Evolutionary conservation across 2,329 filamentous ascomycete species (phyloP), one percentile per base, ranked within the genome.

Genomic region (Zelopaecilomyces penicillatus): DNA sequence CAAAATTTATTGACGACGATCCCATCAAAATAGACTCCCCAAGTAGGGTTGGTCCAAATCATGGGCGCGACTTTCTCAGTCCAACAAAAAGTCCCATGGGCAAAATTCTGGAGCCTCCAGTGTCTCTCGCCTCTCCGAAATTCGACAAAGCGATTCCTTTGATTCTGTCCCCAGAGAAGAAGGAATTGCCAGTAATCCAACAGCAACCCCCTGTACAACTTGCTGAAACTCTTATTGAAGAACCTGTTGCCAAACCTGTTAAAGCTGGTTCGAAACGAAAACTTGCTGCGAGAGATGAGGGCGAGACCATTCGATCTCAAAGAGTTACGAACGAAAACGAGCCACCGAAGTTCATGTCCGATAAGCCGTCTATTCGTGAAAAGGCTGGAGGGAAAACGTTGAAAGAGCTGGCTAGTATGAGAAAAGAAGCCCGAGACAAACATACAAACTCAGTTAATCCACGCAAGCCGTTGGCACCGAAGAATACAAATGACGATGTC

Each of bases 401-500:
- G 41, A 78, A 74, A 49, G 70, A 74, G 35, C 54, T 73, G 5
- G 57, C 70, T 5, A 59, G 55, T 31, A 60, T 64, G 43, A 66
- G 64, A 43, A 70, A 66, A 44, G 70, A 73, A n/a, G 53, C 53
- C 4, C 60, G 60, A 41, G 61, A 66, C 38, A 61, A 55, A 38
- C 50, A 57, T 6, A 54, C 57, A n/a, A 48, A 54, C 1, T 46
- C 52, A 5, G 53, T 57, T 8, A 56, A 57, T 26, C 51, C 59
- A 32, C 70, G 76, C 41, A 74, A 69, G 46, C 73, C 76, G 1
- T 63, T 81, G 8, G 64, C 70, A 6, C 65, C 67, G 38, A 83
- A 83, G 62, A 83, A 67, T 61, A 74, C 75, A 11, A 82, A 82
- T 54, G 70, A 78, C 44, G 72, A 76, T 51, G 56, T 83, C 37